Evolutionary conservation across 2,329 filamentous ascomycete genomes (phyloP).

Genomic region (Pseudogymnoascus sp.): DNA sequence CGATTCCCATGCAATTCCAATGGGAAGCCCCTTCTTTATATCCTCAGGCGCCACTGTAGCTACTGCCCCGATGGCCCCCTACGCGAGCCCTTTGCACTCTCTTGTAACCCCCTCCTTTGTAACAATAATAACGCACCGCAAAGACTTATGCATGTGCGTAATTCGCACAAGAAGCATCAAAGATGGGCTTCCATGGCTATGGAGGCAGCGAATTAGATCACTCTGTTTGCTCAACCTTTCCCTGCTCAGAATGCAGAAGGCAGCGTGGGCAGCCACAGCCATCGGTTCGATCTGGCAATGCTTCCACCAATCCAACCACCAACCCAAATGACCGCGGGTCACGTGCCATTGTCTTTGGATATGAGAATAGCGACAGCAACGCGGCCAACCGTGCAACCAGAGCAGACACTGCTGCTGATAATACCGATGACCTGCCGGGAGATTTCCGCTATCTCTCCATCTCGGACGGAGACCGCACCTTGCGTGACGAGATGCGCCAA

Average conservation of each 20-base stretch:
- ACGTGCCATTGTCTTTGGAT: neutral
- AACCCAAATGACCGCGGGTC: neutral
- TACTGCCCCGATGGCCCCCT: neutral
- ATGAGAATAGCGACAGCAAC: neutral
- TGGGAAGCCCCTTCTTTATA: neutral
- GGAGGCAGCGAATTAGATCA: constrained; percentile 1
- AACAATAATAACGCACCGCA: neutral
- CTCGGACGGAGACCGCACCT: neutral
- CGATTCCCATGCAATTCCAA: neutral
- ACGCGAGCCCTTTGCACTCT: neutral
- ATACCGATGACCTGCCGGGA: neutral
- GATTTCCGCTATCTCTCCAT: neutral
- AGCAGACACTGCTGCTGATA: neutral
- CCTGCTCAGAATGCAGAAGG: neutral
- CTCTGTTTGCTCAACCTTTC: neutral
- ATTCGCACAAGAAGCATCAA: neutral
- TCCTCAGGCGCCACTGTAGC: neutral
- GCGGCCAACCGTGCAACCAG: neutral
- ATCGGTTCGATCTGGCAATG: neutral
- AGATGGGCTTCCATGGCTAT: constrained; percentile 2
- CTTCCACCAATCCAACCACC: neutral
- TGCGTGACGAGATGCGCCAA: neutral
- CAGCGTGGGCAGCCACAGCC: neutral
- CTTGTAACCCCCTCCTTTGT: neutral
- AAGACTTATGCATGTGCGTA: neutral